Percentiles rank a stretch among this genome's conserved stretches.
These are phyloP conservation scores for Cutaneotrichosporon spelunceum DNA, from an alignment of 1,284 basidiomycete species.

Conservation along the genomic window DNA sequence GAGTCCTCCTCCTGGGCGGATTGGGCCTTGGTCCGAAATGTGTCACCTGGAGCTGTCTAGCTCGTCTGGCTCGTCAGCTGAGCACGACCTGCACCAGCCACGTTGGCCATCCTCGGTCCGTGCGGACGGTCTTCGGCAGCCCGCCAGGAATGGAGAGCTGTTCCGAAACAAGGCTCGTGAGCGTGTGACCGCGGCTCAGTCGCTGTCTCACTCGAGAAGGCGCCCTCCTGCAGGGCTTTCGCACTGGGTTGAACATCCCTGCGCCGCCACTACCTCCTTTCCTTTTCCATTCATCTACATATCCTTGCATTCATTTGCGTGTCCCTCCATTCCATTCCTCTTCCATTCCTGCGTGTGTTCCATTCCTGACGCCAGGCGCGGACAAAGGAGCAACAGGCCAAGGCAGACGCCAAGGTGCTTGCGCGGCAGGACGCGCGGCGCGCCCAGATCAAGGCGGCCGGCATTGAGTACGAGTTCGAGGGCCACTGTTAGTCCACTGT, in stretches of 20 bases:
- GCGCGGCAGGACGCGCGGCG: conserved; percentile 75
- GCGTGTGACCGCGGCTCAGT: background rate
- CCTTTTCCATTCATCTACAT: too few relatives aligned
- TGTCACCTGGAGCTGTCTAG: background rate
- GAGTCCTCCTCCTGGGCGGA: background rate
- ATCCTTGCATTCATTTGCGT: too few relatives aligned
- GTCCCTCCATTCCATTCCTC: background rate
- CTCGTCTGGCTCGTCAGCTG: background rate
- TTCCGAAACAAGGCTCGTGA: background rate
- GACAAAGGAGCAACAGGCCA: conserved; percentile 65
- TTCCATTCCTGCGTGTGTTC: background rate
- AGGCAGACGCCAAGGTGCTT: conserved; percentile 67
- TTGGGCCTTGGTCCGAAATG: background rate
- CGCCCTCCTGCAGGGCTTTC: too few relatives aligned
- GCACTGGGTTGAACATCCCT: too few relatives aligned
- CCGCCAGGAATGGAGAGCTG: background rate
- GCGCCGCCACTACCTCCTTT: too few relatives aligned
- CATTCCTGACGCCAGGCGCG: conserved; percentile 59
- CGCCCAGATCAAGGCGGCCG: conserved; percentile 71
- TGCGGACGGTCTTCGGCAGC: background rate
- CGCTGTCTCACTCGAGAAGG: too few relatives aligned
- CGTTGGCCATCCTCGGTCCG: background rate
- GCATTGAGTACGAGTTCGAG: conserved; percentile 86
- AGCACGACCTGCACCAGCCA: too few relatives aligned
- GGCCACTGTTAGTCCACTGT: too few relatives aligned